Evolutionary conservation across 1,284 basidiomycete genomes (phyloP).

Genomic region (Phellopilus nigrolimitatus): DNA sequence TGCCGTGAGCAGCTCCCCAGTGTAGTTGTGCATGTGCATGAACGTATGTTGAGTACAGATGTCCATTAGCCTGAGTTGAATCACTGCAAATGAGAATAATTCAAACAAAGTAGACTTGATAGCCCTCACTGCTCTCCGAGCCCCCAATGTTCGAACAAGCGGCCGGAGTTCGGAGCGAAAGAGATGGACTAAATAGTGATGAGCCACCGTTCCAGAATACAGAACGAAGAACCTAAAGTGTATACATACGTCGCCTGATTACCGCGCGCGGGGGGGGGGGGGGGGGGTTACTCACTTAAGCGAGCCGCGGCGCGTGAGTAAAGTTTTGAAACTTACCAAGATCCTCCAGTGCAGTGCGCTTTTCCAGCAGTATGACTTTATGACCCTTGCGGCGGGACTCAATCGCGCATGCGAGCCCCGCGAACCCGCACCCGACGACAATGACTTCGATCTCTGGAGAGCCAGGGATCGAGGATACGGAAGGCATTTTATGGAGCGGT

Average conservation of each 20-base stretch:
- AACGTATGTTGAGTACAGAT: conserved; percentile 24
- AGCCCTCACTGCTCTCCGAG: conserved; percentile 23
- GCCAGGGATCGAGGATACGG: neutral
- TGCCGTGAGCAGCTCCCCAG: conserved; percentile 24
- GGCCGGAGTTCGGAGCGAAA: conserved; percentile 22
- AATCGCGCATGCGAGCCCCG: conserved; percentile 30
- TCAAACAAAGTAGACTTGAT: neutral
- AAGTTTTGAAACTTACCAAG: conserved; percentile 11
- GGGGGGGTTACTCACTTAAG: neutral
- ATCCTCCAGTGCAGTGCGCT: conserved; percentile 18
- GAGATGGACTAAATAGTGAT: conserved; percentile 19
- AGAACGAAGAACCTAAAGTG: neutral
- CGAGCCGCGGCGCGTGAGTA: neutral
- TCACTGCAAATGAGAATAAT: neutral
- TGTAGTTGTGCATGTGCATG: conserved; percentile 24
- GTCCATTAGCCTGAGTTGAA: conserved; percentile 23
- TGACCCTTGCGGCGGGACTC: conserved; percentile 29
- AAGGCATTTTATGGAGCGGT: conserved; percentile 3
- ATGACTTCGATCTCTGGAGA: conserved; percentile 22
- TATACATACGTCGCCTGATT: conserved; percentile 5
- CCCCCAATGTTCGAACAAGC: conserved; percentile 26
- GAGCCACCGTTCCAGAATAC: neutral
- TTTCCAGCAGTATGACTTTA: conserved; percentile 28
- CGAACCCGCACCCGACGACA: conserved; percentile 30
- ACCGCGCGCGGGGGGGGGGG: too few relatives aligned